These are phyloP conservation scores for Asterochloris erici DNA, from an alignment of 139 green algal genomes.

Conservation along the genomic window DNA sequence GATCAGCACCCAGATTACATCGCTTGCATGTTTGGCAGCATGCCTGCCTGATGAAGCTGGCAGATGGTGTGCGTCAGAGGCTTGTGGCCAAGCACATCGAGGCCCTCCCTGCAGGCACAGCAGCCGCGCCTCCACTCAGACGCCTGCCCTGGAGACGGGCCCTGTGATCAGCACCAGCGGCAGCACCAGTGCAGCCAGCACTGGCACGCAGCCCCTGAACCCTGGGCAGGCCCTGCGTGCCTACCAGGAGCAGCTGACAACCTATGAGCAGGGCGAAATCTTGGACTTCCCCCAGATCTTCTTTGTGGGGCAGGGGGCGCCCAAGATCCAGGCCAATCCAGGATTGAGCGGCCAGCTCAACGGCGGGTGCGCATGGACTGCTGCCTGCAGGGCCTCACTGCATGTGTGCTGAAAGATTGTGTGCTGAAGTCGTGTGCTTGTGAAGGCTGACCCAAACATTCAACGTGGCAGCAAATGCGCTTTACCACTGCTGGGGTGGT, in stretches of 20 bases:
- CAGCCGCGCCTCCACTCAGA: not conserved
- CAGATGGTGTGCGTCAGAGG: no score
- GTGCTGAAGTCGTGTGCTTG: not conserved
- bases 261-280: constrained; percentile 80
- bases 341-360: not conserved
- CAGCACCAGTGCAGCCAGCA: not conserved
- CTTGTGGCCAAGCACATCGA: no score
- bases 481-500: not conserved
- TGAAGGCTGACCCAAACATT: no score
- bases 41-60: no score
- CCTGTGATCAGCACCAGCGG: not conserved
- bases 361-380: not conserved
- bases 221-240: constrained; percentile 47
- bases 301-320: constrained; percentile 48
- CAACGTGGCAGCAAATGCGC: not conserved
- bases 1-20: no score
- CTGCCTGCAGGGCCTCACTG: no score
- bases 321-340: constrained; percentile 29
- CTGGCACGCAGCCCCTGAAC: constrained; percentile 9
- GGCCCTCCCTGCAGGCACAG: not conserved
- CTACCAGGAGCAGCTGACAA: constrained; percentile 64
- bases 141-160: not conserved
- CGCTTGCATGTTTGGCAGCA: no score
- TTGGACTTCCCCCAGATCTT: constrained; percentile 72
- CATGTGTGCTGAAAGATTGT: not conserved